These are phyloP conservation scores for Eremothecium coryli DNA, from an alignment of 1,139 yeast genomes.

Conservation along the genomic window DNA sequence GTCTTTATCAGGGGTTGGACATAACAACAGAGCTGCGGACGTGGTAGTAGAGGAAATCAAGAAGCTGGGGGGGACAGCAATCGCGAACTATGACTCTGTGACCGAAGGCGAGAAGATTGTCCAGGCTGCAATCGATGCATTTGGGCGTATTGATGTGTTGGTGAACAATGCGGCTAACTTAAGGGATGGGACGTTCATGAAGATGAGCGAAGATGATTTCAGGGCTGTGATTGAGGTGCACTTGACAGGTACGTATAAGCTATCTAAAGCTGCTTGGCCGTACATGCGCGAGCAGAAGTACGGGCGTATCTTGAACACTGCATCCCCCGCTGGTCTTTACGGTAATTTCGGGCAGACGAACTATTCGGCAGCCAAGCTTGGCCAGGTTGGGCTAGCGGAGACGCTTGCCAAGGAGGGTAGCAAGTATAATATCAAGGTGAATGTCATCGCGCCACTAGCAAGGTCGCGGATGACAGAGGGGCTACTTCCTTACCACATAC, in stretches of 20 bases:
- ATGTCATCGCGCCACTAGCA: conserved; percentile 89
- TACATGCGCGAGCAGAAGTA: conserved; percentile 71
- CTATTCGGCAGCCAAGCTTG: conserved; percentile 90
- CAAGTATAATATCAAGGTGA: conserved; percentile 72
- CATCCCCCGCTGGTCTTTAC: conserved; percentile 93
- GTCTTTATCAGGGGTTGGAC: conserved; percentile 61
- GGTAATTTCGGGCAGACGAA: conserved; percentile 97
- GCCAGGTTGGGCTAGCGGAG: conserved; percentile 83
- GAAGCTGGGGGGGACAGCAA: conserved; percentile 69
- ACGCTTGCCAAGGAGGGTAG: conserved; percentile 92
- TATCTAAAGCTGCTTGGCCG: conserved; percentile 91
- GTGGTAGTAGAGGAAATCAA: conserved; percentile 78
- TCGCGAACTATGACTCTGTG: conserved; percentile 90
- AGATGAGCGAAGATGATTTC: conserved; percentile 77
- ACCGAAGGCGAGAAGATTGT: conserved; percentile 79
- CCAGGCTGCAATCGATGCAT: conserved; percentile 74
- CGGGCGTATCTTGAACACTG: conserved; percentile 85
- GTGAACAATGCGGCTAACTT: conserved; percentile 94
- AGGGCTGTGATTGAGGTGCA: conserved; percentile 77
- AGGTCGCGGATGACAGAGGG: conserved; percentile 94
- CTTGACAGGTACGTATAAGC: conserved; percentile 77
- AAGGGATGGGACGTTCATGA: conserved; percentile 56
- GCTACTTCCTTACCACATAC: conserved; percentile 74
- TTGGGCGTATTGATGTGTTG: conserved; percentile 82
- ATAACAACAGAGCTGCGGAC: conserved; percentile 68